Base-by-base conservation (phyloP, 768 basidiomycete genomes). In the Podaxis sp. region DNA sequence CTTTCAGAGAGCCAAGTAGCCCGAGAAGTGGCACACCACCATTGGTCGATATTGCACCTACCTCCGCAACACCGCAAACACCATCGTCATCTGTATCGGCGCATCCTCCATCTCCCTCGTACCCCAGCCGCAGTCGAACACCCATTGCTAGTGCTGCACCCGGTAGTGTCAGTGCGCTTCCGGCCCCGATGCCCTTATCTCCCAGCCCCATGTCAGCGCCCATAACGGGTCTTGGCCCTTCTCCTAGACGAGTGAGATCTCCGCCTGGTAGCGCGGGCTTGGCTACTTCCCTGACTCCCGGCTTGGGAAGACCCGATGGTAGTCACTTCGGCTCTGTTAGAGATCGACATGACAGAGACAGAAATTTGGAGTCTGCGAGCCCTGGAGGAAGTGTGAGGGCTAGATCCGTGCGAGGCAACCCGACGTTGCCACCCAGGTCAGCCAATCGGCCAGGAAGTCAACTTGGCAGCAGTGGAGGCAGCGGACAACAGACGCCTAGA, bases 401-500 rank as follows among this genome's bases (percentile, higher is more conserved):
- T 0, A 67, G 70, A 29, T 69, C 68, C 5, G 41, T 37, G 27
- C 57, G 55, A 19, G 54, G 25, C 7, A 65, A 63, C 22, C 64
- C 64, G 24, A 66, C 70, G 22, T 83, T 86, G 2, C 89, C 90
- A 17, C 80, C 73, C 22, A 70, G 90, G 55, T 90, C 89, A 59
- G 76, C 77, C 22, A 85, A 89, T 72, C 78, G 90, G 9, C 89
- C 90, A 2, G 81, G 83, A 12, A 90, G 87, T 69, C 70, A 77
- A 29, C 66, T 77, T 19, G 79, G 76, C 13, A 77, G 76, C 24
- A 62, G 17, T 29, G 54, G 54, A 19, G 33, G n/a, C 12, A 50
- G 54, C 5, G 54, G 61, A n/a, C 54, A 55, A 27, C 46, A 38
- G 64, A 79, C 82, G 19, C 80, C 83, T 3, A 83, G 80, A 3